A percentile compares a stretch with the other conserved stretches of the same genome.
phyloP scores from a whole-genome alignment of 768 basidiomycete genomes.

The Lactarius psammicola region DNA sequence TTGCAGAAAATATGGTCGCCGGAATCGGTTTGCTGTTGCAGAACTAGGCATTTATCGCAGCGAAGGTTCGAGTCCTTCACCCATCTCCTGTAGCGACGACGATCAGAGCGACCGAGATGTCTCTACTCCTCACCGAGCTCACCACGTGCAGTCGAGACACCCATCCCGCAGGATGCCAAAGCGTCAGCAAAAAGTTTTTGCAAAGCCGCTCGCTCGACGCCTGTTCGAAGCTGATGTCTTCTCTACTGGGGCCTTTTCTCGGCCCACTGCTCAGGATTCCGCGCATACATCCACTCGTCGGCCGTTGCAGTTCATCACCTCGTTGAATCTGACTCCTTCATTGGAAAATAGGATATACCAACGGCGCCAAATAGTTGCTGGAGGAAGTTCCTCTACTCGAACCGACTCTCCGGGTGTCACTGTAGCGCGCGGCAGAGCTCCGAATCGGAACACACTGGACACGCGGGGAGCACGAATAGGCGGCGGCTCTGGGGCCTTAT shows the following conservation, averaged over 20 bases:
- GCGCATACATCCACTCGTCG: slow-evolving; percentile 23
- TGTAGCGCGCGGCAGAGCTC: background rate
- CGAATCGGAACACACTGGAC: slow-evolving; percentile 4
- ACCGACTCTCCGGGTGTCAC: background rate
- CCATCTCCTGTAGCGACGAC: background rate
- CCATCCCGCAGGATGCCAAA: background rate
- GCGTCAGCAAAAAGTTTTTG: slow-evolving; percentile 13
- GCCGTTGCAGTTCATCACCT: slow-evolving; percentile 24
- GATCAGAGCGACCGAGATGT: background rate
- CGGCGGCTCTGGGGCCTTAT: background rate
- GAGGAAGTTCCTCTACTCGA: background rate
- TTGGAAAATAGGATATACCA: slow-evolving; percentile 10
- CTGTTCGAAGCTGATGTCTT: slow-evolving; percentile 28
- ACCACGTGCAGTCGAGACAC: background rate
- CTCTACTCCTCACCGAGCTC: background rate
- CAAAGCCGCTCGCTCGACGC: slow-evolving; percentile 27
- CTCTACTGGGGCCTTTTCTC: slow-evolving; percentile 17
- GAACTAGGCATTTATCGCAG: background rate
- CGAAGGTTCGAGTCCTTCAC: background rate
- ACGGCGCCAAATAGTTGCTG: background rate
- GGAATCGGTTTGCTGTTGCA: background rate
- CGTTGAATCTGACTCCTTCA: slow-evolving; percentile 9
- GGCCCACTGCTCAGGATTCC: background rate
- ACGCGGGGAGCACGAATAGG: slow-evolving; percentile 2
- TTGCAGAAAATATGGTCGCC: slow-evolving; percentile 15